Base-by-base conservation (phyloP, 495 filamentous ascomycete genomes). In the Xylaria bambusicola region DNA sequence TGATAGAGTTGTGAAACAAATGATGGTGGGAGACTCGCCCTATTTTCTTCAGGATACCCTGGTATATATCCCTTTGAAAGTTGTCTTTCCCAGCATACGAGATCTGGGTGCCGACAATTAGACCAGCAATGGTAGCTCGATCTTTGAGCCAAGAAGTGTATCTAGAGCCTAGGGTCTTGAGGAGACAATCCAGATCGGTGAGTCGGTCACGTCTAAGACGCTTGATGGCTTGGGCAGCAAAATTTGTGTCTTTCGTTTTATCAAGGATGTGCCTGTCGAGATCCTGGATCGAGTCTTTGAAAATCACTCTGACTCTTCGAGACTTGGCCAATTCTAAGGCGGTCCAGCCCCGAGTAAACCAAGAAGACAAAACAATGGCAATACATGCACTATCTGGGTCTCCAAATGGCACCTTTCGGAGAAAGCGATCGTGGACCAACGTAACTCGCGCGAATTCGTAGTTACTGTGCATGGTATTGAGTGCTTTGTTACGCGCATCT, bases 261-360 rank as follows among this genome's bases (percentile, higher is more conserved):
- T 33, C 31, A 10, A 38, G 6, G 13, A 38, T 38, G 15, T 38
- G 7, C 36, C 3, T 15, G 3, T 38, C 36, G 6, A 38, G 13
- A 15, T 38, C 36, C 36, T 38, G 8, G 13, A 38, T 13, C 6
- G 6, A 3, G 12, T 38, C 15, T 15, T 7, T 13, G 13, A 38
- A 38, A 7, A 38, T 38, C 3, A 38, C 13, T 35, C 71, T 62
- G 27, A 72, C 66, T 3, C 54, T 63, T 1, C 21, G 36, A 1
- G 70, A 73, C 23, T 42, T 60, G 1, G 42, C 52, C 18, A 73
- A 52, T 46, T 72, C 71, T 18, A 73, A 26, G 1, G 71, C 67
- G 6, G 63, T 66, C 62, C 63, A 66, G 17, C 61, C 53, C 10
- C 63, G 50, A 13, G 10, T 72, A 21, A 66, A 69, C 68, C 69